These are phyloP conservation scores for Salix udensis DNA, from an alignment of 345 rosid genomes.

Conservation along the genomic window DNA sequence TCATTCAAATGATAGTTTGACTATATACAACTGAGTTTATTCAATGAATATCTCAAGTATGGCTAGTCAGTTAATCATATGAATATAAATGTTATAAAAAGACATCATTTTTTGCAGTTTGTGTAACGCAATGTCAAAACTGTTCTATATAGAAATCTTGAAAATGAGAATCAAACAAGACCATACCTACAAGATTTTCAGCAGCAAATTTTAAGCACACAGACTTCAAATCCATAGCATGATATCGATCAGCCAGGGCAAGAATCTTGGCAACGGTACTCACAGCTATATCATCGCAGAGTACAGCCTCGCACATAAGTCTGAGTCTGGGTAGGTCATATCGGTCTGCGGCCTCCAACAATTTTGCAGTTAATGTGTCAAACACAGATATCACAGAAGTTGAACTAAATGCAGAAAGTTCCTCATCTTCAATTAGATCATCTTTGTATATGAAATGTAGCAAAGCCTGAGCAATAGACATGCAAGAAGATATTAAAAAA, in stretches of 20 bases:
- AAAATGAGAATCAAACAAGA: slow-evolving; percentile 9
- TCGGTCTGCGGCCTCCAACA: slow-evolving; percentile 82
- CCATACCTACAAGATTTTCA: slow-evolving; percentile 78
- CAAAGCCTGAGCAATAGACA: slow-evolving; percentile 55
- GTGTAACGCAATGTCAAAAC: background rate
- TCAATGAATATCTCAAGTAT: background rate
- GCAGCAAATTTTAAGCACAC: slow-evolving; percentile 87
- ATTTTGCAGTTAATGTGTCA: slow-evolving; percentile 63
- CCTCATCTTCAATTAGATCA: slow-evolving; percentile 64
- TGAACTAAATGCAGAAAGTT: slow-evolving; percentile 46
- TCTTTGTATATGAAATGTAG: slow-evolving; percentile 77
- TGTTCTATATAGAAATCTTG: background rate
- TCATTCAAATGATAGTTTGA: background rate
- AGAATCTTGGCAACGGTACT: slow-evolving; percentile 66
- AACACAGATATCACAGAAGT: slow-evolving; percentile 45
- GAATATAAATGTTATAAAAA: background rate
- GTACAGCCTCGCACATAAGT: slow-evolving; percentile 77
- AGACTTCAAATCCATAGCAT: slow-evolving; percentile 72
- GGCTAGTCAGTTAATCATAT: background rate
- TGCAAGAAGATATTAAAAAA: slow-evolving; percentile 18
- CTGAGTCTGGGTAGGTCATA: slow-evolving; percentile 76
- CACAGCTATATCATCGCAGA: slow-evolving; percentile 81
- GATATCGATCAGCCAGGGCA: slow-evolving; percentile 74
- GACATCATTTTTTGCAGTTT: slow-evolving; percentile 1
- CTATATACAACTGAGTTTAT: background rate